A percentile compares a stretch with the other conserved stretches of the same genome.
These are phyloP conservation scores for Zasmidium cellare DNA, from an alignment of 2,329 filamentous ascomycete genomes.

Conservation along the genomic window DNA sequence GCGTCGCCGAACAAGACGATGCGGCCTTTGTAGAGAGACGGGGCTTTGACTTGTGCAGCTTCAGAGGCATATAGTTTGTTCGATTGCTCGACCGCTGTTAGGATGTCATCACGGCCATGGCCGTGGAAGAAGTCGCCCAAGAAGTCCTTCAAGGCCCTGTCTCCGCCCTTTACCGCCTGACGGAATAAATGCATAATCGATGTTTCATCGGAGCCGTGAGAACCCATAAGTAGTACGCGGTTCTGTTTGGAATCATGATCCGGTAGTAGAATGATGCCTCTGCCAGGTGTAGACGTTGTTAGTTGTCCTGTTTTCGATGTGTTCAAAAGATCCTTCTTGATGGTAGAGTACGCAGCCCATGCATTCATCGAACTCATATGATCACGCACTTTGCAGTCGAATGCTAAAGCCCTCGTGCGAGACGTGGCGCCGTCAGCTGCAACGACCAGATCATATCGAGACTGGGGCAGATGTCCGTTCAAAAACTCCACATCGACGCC, in stretches of 20 bases:
- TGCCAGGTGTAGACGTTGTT: slow-evolving; percentile 9
- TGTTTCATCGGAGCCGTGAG: no score
- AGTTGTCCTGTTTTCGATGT: slow-evolving; percentile 37
- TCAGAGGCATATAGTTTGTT: slow-evolving; percentile 29
- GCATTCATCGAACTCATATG: slow-evolving; percentile 38
- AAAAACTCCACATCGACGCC: slow-evolving; percentile 42
- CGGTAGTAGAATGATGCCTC: slow-evolving; percentile 17
- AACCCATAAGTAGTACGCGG: no score
- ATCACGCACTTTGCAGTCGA: slow-evolving; percentile 42
- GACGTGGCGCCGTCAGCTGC: slow-evolving; percentile 52
- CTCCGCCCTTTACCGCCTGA: background rate
- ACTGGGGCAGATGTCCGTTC: slow-evolving; percentile 25
- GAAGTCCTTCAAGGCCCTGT: slow-evolving; percentile 24
- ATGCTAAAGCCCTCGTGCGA: slow-evolving; percentile 46
- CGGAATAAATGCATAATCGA: no score
- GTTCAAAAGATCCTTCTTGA: slow-evolving; percentile 39
- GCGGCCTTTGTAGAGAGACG: slow-evolving; percentile 33
- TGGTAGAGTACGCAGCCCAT: slow-evolving; percentile 48
- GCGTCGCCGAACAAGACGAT: slow-evolving; percentile 45
- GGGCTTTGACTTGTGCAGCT: slow-evolving; percentile 36
- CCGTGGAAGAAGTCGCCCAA: slow-evolving; percentile 24
- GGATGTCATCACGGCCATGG: slow-evolving; percentile 24
- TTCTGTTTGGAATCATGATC: slow-evolving; percentile 38
- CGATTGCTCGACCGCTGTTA: slow-evolving; percentile 17
- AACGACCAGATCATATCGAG: slow-evolving; percentile 51